Evolutionary conservation across 2,329 filamentous ascomycete genomes (phyloP).

Genomic region (Scedosporium apiospermum): DNA sequence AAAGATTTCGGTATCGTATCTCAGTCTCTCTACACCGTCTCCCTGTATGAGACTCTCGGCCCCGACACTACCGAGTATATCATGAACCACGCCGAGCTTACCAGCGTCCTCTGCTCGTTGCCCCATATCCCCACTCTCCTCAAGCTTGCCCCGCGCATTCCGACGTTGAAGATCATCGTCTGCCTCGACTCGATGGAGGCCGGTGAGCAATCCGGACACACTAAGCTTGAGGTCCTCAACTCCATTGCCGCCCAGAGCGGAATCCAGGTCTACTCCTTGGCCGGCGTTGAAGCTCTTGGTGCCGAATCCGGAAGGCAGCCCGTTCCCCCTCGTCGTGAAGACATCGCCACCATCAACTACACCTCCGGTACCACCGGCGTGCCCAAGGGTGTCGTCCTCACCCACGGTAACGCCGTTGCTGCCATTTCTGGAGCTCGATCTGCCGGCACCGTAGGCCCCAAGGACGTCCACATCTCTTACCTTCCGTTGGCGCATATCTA

Average conservation of each 20-base stretch:
- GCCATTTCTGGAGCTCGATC: conserved; percentile 54
- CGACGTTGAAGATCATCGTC: conserved; percentile 77
- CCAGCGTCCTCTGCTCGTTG: conserved; percentile 68
- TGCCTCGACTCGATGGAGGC: conserved; percentile 74
- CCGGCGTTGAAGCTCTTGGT: conserved; percentile 74
- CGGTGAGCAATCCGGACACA: conserved; percentile 66
- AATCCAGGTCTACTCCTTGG: conserved; percentile 68
- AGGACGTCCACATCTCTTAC: conserved; percentile 71
- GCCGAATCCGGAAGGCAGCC: conserved; percentile 58
- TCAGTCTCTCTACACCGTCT: conserved; percentile 81
- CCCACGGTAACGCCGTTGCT: conserved; percentile 71
- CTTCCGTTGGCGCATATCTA: conserved; percentile 92
- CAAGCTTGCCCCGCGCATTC: conserved; percentile 67
- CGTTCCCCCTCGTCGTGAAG: conserved; percentile 62
- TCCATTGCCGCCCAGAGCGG: conserved; percentile 65
- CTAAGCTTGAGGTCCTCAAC: conserved; percentile 71
- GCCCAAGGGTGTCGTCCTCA: conserved; percentile 76
- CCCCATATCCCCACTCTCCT: conserved; percentile 73
- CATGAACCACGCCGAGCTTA: conserved; percentile 76
- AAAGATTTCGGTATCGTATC: conserved; percentile 78
- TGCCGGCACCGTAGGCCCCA: conserved; percentile 36
- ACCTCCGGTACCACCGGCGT: conserved; percentile 77
- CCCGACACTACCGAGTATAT: conserved; percentile 91
- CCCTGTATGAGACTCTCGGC: conserved; percentile 91
- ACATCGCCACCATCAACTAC: conserved; percentile 85